Evolutionary conservation across 331 rosid species (phyloP), one percentile per base, ranked within the genome.

Genomic region (Spiraea crenata): DNA sequence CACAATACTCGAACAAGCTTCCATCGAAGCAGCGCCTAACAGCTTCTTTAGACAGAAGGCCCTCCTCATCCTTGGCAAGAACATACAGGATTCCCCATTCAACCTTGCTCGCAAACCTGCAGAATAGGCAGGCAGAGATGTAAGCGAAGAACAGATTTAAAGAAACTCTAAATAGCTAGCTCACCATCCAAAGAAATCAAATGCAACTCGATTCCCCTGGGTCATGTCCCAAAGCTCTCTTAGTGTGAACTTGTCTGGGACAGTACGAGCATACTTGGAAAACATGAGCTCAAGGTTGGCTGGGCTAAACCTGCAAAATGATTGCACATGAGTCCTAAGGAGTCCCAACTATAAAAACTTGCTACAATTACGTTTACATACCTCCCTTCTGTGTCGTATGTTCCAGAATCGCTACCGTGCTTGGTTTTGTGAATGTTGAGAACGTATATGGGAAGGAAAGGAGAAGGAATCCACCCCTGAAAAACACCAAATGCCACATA

Each of bases 321-420:
- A 60, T 49, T 9, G 13, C 9, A 12, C 5, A 69, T 39, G 12
- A 39, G 39, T 51, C 7, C 59, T 10, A 38, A 37, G 50, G 16
- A 45, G 14, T 19, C 70, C 46, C 8, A 20, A 65, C 5, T 31
- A 46, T 41, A 2, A 41, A 16, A 42, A 15, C 41, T 41, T 5
- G 17, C 13, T 14, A 10, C 57, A 14, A 7, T 31, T 5, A 9
- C 3, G 38, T 13, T 3, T 67, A 20, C 64, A 37, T 51, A 88
- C 99, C 96, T 83, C 83, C 97, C 96, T 81, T 91, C 96, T 1
- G 92, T 85, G 86, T 93, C 97, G 63, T 89, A 93, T 7, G 78
- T 74, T 69, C 88, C 92, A 2, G 90, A 70, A 78, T 93, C 99
- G 71, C 99, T 93, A 12, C 97, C 99, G 55, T 93, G 95, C 82